A percentile compares a stretch with the other conserved stretches of the same genome.
Conservation (phyloP, 1,284 basidiomycete genomes). For the Fomitopsis pinicola region DNA sequence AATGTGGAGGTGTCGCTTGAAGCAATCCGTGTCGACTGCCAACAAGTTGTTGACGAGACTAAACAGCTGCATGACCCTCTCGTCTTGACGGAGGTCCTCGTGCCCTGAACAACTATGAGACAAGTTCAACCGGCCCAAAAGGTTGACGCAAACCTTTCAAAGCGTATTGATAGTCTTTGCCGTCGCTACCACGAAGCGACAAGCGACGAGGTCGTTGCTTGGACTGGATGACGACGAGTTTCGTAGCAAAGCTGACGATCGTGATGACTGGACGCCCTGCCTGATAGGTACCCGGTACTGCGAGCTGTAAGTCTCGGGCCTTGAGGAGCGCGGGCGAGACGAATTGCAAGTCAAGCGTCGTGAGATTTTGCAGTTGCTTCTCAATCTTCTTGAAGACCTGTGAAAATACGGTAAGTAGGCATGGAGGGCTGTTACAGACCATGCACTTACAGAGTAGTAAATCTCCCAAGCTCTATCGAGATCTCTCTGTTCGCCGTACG, state of each 20-base stretch:
- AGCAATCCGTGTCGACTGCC: constrained; percentile 90
- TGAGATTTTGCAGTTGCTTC: constrained; percentile 88
- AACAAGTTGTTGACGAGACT: constrained; percentile 95
- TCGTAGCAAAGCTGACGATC: constrained; percentile 83
- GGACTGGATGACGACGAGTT: constrained; percentile 92
- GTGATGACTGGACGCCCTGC: constrained; percentile 84
- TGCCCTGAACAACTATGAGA: constrained; percentile 7
- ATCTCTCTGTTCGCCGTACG: constrained; percentile 85
- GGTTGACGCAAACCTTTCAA: constrained; percentile 72
- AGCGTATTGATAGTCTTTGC: constrained; percentile 89
- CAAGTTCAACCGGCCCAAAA: not conserved
- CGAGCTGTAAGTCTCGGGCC: constrained; percentile 87
- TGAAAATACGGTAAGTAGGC: not conserved
- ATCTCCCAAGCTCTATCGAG: constrained; percentile 99
- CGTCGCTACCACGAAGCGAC: constrained; percentile 88
- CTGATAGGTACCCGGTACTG: constrained; percentile 96
- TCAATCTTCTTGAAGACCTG: constrained; percentile 96
- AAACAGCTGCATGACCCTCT: constrained; percentile 99
- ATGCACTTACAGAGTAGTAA: constrained; percentile 76
- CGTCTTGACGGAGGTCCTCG: constrained; percentile 98
- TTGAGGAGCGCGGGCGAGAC: constrained; percentile 93
- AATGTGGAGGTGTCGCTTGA: constrained; percentile 95
- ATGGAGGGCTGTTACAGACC: too few species aligned
- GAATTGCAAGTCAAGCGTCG: constrained; percentile 94
- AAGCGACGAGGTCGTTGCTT: constrained; percentile 96